Evolutionary conservation across 2,329 filamentous ascomycete species (phyloP), one percentile per base, ranked within the genome.

Genomic region (Pseudogymnoascus sp.): DNA sequence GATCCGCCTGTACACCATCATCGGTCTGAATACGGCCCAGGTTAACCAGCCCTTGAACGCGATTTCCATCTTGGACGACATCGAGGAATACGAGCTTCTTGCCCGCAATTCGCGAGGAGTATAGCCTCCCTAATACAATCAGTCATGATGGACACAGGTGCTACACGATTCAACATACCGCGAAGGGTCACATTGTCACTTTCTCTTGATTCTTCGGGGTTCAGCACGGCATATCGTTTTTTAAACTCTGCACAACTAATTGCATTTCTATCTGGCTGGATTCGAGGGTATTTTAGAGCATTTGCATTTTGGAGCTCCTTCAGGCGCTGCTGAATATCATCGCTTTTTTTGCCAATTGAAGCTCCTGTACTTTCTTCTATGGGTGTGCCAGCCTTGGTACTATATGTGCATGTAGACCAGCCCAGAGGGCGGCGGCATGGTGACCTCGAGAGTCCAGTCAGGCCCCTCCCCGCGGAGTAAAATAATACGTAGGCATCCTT

Each of bases 51-150:
- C 87, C 81, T 75, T 99, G 94, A 35, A 95, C 74, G 65, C 81
- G 83, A 67, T 84, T 76, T 62, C 86, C 87, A 71, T 90, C 85
- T 72, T 91, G 85, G 67, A 85, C 79, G 58, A 97, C 77, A 74
- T 94, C 89, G 66, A 97, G 74, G 74, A 99, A 99, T 65, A 91
- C 79, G 68, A 99, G 84, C 74, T 89, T 90, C 68, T 84, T 86
- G 66, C 92, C 87, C 61, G 85, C 82, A 57, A 83, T 79, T 64
- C 90, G 88, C 71, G 89, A 82, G 54, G 86, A 85, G 69, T 81
- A 80, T 65, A 96, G 81, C 71, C 91, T 90, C 74, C 92, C 90
- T 86, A 77, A 71, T 60, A 71, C 61, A 65, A 69, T 58, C 26
- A 60, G 40, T 59, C 36, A 63, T 50, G 58, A 58, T 59, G 47